phyloP scores from a whole-genome alignment of 305 asterid genomes.

The Fraxinus platypoda region DNA sequence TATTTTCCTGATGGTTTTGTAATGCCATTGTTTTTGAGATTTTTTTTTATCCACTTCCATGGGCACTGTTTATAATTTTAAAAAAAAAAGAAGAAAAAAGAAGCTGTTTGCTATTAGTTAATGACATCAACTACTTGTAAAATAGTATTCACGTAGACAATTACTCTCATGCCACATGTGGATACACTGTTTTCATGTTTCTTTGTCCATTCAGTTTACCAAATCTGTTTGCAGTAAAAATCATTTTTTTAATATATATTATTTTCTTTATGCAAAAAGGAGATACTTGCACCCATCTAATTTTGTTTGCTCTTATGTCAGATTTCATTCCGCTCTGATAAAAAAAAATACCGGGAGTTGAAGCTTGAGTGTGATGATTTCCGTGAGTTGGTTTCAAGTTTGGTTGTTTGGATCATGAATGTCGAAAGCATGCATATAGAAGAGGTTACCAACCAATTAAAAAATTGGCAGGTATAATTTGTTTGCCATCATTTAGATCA shows the following conservation, averaged over 20 bases:
- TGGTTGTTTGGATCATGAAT: slow-evolving; percentile 44
- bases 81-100: neutral
- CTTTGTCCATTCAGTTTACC: neutral
- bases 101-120: neutral
- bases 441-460: slow-evolving; percentile 44
- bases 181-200: neutral
- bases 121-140: neutral
- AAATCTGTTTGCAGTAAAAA: neutral
- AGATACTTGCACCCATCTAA: slow-evolving; percentile 15
- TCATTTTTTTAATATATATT: neutral
- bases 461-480: slow-evolving; percentile 74
- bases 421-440: slow-evolving; percentile 32
- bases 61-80: neutral
- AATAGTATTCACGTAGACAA: neutral
- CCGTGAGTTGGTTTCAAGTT: slow-evolving; percentile 40
- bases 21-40: neutral
- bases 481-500: slow-evolving; percentile 19
- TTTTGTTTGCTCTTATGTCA: slow-evolving; percentile 29
- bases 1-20: neutral
- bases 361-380: slow-evolving; percentile 56
- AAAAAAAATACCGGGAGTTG: slow-evolving; percentile 64
- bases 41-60: neutral
- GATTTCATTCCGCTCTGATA: slow-evolving; percentile 80
- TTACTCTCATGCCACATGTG: neutral
- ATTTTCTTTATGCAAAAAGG: neutral